Base-by-base conservation (phyloP, 108 stramenopile genomes). In the Skeletonema marinoi region DNA sequence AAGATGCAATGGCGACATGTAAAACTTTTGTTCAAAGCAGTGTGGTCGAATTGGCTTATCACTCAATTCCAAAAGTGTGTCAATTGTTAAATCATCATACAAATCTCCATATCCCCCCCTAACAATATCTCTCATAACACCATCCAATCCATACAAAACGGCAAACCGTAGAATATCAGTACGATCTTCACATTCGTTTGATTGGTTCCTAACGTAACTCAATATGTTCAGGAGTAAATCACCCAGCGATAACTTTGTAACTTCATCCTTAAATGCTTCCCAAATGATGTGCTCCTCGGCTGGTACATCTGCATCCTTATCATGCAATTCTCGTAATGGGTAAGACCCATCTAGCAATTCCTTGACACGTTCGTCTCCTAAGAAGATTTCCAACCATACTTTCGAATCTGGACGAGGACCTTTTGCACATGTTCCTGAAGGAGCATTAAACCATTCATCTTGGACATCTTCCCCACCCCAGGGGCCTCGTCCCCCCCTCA, bases 1-100 rank as follows among this genome's bases (percentile, higher is more conserved):
- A 17, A 50, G 50, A 50, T 50, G 17, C 50, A 50, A 19, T 50
- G 50, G 50, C 5, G 50, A 19, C 50, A 50, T 17, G 50, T 5
- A 50, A 3, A 3, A 50, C 50, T 50, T 50, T 50, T 19, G 50
- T 4, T 50, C 3, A n/a, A 50, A 19, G 17, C 16, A 7, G 17
- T 2, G 0, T 4, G 3, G 4, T 50, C 17, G 16, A 19, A 48
- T 19, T 1, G 50, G 50, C 6, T 50, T 3, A 19, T 50, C 50
- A 50, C 50, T 50, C 50, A 50, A 50, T 50, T 50, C 50, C 50
- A 50, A 50, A 19, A 50, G 50, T 50, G 50, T 50, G 50, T 50
- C 50, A 50, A 50, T 50, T 19, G 50, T 50, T 50, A 50, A 50
- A 19, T 50, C 50, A 50, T 50, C 50, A 4, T 17, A 4, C 50